A percentile compares a stretch with the other conserved stretches of the same genome.
Conservation (phyloP, 164 flowering plant genomes). For the Akebia trifoliata region DNA sequence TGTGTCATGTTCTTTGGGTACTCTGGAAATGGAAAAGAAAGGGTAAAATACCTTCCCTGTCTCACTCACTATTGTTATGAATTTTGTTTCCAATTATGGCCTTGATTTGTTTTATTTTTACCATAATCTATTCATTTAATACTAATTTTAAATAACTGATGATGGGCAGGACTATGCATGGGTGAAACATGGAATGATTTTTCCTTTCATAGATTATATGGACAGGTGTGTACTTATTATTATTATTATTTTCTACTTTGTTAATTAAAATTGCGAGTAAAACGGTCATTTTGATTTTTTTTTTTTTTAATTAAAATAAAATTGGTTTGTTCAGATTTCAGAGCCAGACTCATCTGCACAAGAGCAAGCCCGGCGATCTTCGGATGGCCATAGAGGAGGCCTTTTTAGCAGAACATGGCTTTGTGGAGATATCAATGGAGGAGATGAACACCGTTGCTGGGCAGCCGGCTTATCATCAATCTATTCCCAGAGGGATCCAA, state of each 20-base stretch:
- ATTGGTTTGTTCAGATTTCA: constrained; percentile 53
- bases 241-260: background rate
- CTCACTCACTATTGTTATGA: background rate
- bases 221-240: constrained; percentile 59
- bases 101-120: constrained; percentile 2
- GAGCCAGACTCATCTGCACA: constrained; percentile 56
- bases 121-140: constrained; percentile 2
- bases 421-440: constrained; percentile 34
- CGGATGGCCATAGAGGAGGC: constrained; percentile 89
- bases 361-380: constrained; percentile 56
- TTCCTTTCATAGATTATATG: constrained; percentile 66
- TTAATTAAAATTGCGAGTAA: background rate
- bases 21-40: constrained; percentile 57
- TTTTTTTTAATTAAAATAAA: background rate
- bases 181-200: constrained; percentile 68
- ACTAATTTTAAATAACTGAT: too few species aligned
- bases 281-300: background rate
- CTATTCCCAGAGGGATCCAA: constrained; percentile 34
- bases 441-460: constrained; percentile 44
- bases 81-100: constrained; percentile 2
- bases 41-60: constrained; percentile 42
- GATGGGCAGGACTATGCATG: constrained; percentile 83
- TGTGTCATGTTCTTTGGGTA: constrained; percentile 96
- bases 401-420: constrained; percentile 74
- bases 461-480: constrained; percentile 26